Conservation (phyloP, 306 rosid species). For the Sesbania bispinosa region DNA sequence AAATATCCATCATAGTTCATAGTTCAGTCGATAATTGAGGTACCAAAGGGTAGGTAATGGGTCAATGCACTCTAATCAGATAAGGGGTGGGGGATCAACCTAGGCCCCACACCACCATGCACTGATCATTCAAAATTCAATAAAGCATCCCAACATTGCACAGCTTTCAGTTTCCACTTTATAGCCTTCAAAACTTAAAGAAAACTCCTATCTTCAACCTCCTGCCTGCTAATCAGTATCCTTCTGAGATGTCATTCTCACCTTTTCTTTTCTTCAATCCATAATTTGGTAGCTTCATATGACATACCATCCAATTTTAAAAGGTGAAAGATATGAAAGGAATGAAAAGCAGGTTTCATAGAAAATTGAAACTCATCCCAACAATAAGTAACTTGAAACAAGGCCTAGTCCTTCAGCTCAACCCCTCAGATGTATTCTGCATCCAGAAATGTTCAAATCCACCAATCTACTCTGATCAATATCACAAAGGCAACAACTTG, state of each 20-base stretch:
- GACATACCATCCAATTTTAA: too few species aligned
- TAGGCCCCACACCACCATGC: too few species aligned
- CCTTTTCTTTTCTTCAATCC: conserved; percentile 21
- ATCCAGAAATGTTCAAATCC: too few species aligned
- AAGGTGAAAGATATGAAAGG: too few species aligned
- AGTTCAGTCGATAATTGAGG: conserved; percentile 39
- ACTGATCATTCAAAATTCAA: conserved; percentile 32
- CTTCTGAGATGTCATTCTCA: conserved; percentile 35
- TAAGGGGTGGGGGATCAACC: too few species aligned
- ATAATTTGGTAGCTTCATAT: conserved; percentile 11
- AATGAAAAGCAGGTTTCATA: too few species aligned
- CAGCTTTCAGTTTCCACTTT: conserved; percentile 39
- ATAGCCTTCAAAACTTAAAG: conserved; percentile 23
- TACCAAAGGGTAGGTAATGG: conserved; percentile 47
- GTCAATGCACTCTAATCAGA: conserved; percentile 33
- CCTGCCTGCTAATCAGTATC: conserved; percentile 21
- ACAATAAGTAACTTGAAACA: too few species aligned
- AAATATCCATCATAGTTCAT: conserved; percentile 21
- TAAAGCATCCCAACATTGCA: conserved; percentile 35
- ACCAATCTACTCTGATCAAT: too few species aligned
- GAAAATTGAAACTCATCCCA: too few species aligned
- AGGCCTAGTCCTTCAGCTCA: too few species aligned
- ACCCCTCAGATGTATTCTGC: too few species aligned
- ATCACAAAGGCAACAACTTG: too few species aligned
- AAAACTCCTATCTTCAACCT: conserved; percentile 18